phyloP scores from a whole-genome alignment of 2,329 filamentous ascomycete genomes.

The Ciborinia camelliae region DNA sequence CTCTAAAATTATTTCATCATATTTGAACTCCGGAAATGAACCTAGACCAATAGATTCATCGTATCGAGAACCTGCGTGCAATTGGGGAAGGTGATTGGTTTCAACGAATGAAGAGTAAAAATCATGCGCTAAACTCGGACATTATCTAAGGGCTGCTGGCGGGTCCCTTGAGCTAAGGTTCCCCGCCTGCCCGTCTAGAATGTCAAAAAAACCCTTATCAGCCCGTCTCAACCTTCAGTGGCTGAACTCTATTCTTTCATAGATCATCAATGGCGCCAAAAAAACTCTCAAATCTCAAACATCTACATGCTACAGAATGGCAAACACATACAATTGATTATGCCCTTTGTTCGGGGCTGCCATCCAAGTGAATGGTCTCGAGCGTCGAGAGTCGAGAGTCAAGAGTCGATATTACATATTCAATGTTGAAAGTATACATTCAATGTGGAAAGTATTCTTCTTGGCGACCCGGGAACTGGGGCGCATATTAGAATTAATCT shows the following conservation, averaged over 20 bases:
- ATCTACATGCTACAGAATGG: conserved; percentile 7
- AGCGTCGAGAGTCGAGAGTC: too few relatives aligned
- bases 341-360: neutral
- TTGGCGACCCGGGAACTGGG: neutral
- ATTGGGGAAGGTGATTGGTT: conserved; percentile 10
- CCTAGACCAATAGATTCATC: neutral
- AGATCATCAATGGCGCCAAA: conserved; percentile 1
- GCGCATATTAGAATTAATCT: neutral
- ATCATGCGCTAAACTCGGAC: neutral
- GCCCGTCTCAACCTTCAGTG: neutral
- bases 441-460: neutral
- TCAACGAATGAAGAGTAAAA: neutral
- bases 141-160: neutral
- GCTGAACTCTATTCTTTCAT: neutral
- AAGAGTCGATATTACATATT: too few relatives aligned
- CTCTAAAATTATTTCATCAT: neutral
- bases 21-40: neutral
- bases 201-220: neutral
- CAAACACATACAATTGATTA: neutral
- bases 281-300: neutral
- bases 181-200: neutral
- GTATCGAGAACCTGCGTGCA: conserved; percentile 6
- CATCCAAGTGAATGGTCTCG: neutral
- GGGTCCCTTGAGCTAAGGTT: neutral
- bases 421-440: too few relatives aligned